Base-by-base conservation (phyloP, 2,329 filamentous ascomycete species). In the Fusarium mundagurra region DNA sequence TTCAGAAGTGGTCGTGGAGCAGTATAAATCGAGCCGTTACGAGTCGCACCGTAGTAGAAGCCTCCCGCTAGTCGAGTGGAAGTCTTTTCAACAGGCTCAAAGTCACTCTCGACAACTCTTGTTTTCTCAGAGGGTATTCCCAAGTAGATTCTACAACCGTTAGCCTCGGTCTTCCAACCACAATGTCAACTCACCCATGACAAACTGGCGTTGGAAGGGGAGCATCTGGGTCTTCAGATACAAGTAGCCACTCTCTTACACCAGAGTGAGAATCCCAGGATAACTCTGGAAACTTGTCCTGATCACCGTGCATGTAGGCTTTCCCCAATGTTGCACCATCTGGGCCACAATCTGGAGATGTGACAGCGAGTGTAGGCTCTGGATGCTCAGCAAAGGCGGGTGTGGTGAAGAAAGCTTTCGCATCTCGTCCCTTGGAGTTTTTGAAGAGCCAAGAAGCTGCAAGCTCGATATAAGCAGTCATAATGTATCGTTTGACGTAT, bases 201-300 rank as follows among this genome's bases (percentile, higher is more conserved):
- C 82, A 81, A n/a, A 85, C 81, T 11, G 86, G 83, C 16, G 80
- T 84, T 12, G 84, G 82, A 36, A 87, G 57, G 24, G 85, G 85
- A 22, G 83, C 84, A 74, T 88, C 86, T 5, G 85, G 85, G 61
- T 88, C 85, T 67, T 88, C 86, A 44, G 77, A 79, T 20, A 88
- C 76, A 22, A 88, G 75, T 24, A 88, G 66, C 81, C 86, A 88
- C 74, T 88, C 81, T 61, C 81, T 81, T 17, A 86, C 81, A 27
- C 77, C 77, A 8, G 77, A 72, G 7, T 81, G 78, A 16, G 76
- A 73, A 11, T 82, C 77, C 86, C 85, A 88, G 44, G 72, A 75
- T 31, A 87, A 65, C 11, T 80, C 79, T 1, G 86, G 86, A 43
- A 87, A 82, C 24, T 74, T 80, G 7, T 82, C 84, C 14, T 72